Evolutionary conservation across 352 stramenopile species (phyloP).

Genomic region (Nothophytophthora sp.): DNA sequence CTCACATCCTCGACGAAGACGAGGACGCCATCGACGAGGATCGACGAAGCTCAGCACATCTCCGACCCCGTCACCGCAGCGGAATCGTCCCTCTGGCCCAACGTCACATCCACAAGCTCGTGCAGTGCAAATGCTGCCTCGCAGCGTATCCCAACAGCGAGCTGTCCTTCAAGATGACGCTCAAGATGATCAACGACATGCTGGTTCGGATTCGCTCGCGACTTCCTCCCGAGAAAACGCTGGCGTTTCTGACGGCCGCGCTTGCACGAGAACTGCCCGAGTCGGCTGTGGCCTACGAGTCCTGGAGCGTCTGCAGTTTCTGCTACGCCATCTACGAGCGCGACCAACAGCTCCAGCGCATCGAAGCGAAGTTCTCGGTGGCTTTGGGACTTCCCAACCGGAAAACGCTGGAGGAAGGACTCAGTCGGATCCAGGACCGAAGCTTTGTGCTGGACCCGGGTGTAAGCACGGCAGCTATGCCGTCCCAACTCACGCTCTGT

Average conservation of each 20-base stretch:
- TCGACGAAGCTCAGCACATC: constrained; percentile 10
- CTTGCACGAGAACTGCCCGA: constrained; percentile 47
- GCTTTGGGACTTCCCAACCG: constrained; percentile 47
- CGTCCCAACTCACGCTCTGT: constrained; percentile 74
- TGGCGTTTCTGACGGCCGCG: constrained; percentile 49
- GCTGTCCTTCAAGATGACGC: constrained; percentile 86
- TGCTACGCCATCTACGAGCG: constrained; percentile 88
- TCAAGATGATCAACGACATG: constrained; percentile 89
- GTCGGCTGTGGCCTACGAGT: constrained; percentile 73
- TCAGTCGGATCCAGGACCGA: constrained; percentile 54
- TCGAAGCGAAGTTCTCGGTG: constrained; percentile 64
- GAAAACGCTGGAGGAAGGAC: constrained; percentile 29
- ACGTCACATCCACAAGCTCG: constrained; percentile 67
- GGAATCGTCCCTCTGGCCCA: constrained; percentile 35
- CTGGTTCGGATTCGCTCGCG: constrained; percentile 64
- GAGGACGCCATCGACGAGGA: constrained; percentile 29
- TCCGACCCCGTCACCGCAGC: constrained; percentile 17
- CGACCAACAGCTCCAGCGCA: constrained; percentile 72
- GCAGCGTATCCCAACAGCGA: constrained; percentile 72
- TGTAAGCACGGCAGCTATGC: constrained; percentile 40
- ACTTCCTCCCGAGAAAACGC: constrained; percentile 44
- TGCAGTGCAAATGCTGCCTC: constrained; percentile 82
- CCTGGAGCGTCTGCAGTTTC: constrained; percentile 82
- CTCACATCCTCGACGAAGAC: constrained; percentile 67
- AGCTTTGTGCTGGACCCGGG: constrained; percentile 48